These are phyloP conservation scores for Aaosphaeria pasadenensis DNA, from an alignment of 2,329 filamentous ascomycete species.

Conservation along the genomic window DNA sequence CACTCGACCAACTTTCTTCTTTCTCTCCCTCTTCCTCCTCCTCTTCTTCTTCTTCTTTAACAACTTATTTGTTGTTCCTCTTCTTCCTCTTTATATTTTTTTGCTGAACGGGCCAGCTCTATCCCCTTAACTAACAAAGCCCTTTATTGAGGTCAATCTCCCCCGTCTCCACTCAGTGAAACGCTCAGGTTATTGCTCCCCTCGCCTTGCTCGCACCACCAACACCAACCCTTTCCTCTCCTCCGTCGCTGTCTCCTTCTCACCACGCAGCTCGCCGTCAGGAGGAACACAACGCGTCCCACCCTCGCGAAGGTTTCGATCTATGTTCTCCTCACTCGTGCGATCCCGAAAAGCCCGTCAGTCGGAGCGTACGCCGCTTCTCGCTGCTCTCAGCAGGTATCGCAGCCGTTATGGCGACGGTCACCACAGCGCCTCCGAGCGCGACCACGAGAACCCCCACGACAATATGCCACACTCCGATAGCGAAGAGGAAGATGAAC, in stretches of 20 bases:
- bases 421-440: constrained; percentile 9
- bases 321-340: constrained; percentile 39
- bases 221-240: background rate
- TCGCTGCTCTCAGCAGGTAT: constrained; percentile 27
- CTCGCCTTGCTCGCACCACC: background rate
- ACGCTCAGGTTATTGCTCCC: constrained; percentile 2
- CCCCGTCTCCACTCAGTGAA: constrained; percentile 5
- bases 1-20: too few species aligned
- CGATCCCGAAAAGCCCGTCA: constrained; percentile 24
- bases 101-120: too few species aligned
- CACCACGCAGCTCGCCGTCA: constrained; percentile 1
- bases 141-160: constrained; percentile 2
- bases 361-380: constrained; percentile 35
- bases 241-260: background rate
- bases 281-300: constrained; percentile 4
- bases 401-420: constrained; percentile 24
- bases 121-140: background rate
- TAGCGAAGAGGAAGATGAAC: constrained; percentile 23
- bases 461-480: constrained; percentile 21
- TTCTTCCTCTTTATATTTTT: too few species aligned
- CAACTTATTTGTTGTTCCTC: too few species aligned
- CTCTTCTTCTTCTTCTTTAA: too few species aligned
- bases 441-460: constrained; percentile 15
- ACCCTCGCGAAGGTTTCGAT: constrained; percentile 6
- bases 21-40: too few species aligned